Evolutionary conservation across 768 basidiomycete genomes (phyloP), one percentile per base, ranked within the genome.

Genomic region (Austroboletus festivus): DNA sequence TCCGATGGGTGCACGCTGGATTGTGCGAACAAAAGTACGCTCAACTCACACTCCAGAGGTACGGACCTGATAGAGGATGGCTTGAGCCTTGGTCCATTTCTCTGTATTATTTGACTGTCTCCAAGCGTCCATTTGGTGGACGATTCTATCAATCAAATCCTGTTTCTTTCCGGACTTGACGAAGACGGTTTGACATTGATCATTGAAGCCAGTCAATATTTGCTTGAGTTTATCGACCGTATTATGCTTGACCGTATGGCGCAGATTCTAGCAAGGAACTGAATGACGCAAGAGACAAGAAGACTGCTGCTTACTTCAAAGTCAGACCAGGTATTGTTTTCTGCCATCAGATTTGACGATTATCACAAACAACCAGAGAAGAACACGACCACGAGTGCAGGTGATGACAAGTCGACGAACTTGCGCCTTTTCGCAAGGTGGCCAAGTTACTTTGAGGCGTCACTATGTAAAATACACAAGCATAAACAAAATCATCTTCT

Each of bases 171-270:
- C 90, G 11, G 86, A 76, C 67, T 88, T 89, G 46, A 79, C 73
- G 23, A 90, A 71, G 56, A 77, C 75, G 4, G 80, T 79, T 45
- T 71, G 70, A 61, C 89, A 90, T 64, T 89, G 84, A 31, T 88
- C 86, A 71, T 89, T 90, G 56, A 92, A 74, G 21, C 84, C 85
- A 33, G 73, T 67, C 48, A 93, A 73, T 57, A 93, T 88, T 62
- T 86, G 84, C 67, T 93, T 92, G 54, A 93, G 80, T 68, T 75
- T 82, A 67, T 91, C 89, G 54, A 93, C 91, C 7, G 89, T 93
- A 69, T 91, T 86, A 64, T 74, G 75, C 69, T 79, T 81, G 63
- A 93, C 74, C 51, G 70, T 77, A 71, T 85, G 81, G 59, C 85
- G 82, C 60, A 88, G 71, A 62, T 74, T 73, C 89, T 90, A 67